Conservation (phyloP, 1,284 basidiomycete genomes). For the Chalciporus sp. region DNA sequence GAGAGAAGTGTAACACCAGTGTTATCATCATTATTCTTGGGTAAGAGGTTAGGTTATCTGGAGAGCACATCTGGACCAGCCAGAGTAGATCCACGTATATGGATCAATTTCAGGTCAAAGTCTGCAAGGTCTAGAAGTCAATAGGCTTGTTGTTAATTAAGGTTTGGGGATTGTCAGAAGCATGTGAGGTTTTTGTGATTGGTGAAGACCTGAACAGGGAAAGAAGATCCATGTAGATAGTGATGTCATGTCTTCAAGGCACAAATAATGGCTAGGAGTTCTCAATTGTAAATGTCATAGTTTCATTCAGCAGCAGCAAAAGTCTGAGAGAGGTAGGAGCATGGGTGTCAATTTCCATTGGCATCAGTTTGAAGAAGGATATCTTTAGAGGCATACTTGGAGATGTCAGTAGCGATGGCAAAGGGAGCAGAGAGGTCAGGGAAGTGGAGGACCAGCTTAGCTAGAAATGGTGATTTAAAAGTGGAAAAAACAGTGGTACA, state of each 20-base stretch:
- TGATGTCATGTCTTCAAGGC: slow-evolving; percentile 43
- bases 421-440: neutral
- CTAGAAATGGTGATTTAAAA: no score
- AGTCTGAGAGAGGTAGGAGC: no score
- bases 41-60: neutral
- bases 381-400: slow-evolving; percentile 7
- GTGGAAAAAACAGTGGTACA: neutral
- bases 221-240: slow-evolving; percentile 34
- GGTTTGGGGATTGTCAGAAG: slow-evolving; percentile 38
- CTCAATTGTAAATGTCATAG: slow-evolving; percentile 50
- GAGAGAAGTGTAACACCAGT: neutral
- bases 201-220: slow-evolving; percentile 34
- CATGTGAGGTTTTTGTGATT: slow-evolving; percentile 51
- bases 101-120: slow-evolving; percentile 41
- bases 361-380: slow-evolving; percentile 30
- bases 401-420: slow-evolving; percentile 14
- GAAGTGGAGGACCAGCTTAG: no score
- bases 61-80: slow-evolving; percentile 43
- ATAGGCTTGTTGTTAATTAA: slow-evolving; percentile 39
- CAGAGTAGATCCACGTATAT: slow-evolving; percentile 39
- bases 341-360: slow-evolving; percentile 32
- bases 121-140: slow-evolving; percentile 41
- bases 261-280: slow-evolving; percentile 47
- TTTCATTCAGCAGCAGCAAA: slow-evolving; percentile 38
- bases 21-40: neutral